Evolutionary conservation across 495 filamentous ascomycete genomes (phyloP).

Genomic region (Daldinia concentrica): DNA sequence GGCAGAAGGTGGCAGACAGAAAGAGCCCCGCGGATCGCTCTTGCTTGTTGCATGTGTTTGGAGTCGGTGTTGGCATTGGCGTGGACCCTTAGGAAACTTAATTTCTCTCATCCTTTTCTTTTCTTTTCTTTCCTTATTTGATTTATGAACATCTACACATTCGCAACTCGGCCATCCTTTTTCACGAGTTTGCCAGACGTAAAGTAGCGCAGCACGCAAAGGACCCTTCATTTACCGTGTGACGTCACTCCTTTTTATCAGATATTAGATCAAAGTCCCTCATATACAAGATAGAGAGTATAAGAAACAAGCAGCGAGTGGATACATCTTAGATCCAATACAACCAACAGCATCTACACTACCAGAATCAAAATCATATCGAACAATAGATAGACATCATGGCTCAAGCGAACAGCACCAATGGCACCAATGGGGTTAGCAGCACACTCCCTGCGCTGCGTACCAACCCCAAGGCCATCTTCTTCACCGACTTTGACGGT

Average conservation of each 20-base stretch:
- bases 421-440: conserved; percentile 19
- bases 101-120: conserved; percentile 20
- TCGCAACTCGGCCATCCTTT: neutral
- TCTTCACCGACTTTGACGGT: conserved; percentile 98
- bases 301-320: neutral
- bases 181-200: conserved; percentile 12
- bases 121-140: conserved; percentile 3
- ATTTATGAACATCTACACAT: neutral
- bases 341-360: neutral
- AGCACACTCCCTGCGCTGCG: conserved; percentile 62
- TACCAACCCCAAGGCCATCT: conserved; percentile 83
- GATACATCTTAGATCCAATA: neutral
- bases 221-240: conserved; percentile 6
- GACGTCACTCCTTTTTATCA: conserved; percentile 27
- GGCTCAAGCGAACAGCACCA: conserved; percentile 24
- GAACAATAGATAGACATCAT: conserved; percentile 16
- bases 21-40: conserved; percentile 34
- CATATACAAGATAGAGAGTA: conserved; percentile 2
- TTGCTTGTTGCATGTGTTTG: conserved; percentile 28
- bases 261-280: conserved; percentile 13
- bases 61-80: conserved; percentile 25
- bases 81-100: conserved; percentile 16
- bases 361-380: neutral
- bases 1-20: conserved; percentile 8
- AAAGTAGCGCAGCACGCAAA: conserved; percentile 7